These are phyloP conservation scores for Boletus insuetus DNA, from an alignment of 768 basidiomycete genomes.

Conservation along the genomic window DNA sequence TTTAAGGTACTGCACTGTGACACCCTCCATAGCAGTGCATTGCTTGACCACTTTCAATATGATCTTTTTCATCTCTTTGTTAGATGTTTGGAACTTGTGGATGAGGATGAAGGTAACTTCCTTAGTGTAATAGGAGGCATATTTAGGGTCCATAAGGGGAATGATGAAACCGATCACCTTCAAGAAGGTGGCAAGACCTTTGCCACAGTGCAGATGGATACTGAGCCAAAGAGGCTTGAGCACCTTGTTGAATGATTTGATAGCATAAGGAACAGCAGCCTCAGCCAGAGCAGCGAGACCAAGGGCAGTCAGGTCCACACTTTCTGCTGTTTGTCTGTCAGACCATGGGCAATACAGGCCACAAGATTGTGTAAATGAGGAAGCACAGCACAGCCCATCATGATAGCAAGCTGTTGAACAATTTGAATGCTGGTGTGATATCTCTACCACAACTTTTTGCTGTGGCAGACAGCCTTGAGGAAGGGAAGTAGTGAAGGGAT, in stretches of 20 bases:
- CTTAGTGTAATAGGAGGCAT: constrained; percentile 98
- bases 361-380: constrained; percentile 96
- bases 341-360: constrained; percentile 85
- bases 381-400: constrained; percentile 99
- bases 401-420: constrained; percentile 98
- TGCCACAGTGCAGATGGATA: constrained; percentile 74
- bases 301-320: constrained; percentile 76
- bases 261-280: constrained; percentile 97
- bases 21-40: constrained; percentile 97
- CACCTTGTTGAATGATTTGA: constrained; percentile 98
- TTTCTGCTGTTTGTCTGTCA: constrained; percentile 78
- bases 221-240: constrained; percentile 78
- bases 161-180: constrained; percentile 97
- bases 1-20: constrained; percentile 92
- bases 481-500: constrained; percentile 97
- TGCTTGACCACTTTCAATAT: constrained; percentile 99
- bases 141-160: constrained; percentile 99
- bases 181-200: constrained; percentile 73
- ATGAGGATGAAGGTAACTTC: constrained; percentile 96
- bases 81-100: constrained; percentile 97
- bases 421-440: constrained; percentile 99
- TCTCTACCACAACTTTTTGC: constrained; percentile 99
- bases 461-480: constrained; percentile 96
- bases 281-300: constrained; percentile 90
- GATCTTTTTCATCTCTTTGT: constrained; percentile 99